Base-by-base conservation (phyloP, 768 basidiomycete species). In the Trametes cingulata region DNA sequence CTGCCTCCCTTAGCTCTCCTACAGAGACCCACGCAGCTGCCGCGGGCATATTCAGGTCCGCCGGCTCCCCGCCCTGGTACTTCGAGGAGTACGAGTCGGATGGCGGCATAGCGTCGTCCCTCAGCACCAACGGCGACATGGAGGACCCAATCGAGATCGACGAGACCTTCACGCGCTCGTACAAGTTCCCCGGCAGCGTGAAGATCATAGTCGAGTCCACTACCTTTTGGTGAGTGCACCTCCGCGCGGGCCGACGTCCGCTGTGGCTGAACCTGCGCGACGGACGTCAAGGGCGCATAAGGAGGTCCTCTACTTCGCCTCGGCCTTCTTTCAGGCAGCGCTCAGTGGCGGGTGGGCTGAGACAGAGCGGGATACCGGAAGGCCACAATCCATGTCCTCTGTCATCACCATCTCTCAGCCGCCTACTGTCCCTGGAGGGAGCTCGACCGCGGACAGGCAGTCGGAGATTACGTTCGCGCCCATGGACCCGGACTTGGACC, bases 281-380 rank as follows among this genome's bases (percentile, higher is more conserved):
- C 15, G 3, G 19, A 19, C 40, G 45, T 45, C 69, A 33, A 93
- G 91, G 91, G 88, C 90, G 0, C 94, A 96, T 75, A 94, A 92
- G 72, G 93, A 95, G 70, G 85, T 96, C 27, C 77, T 96, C 6
- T 90, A 87, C 74, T 96, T 94, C 70, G 90, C 93, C 4, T 95
- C 93, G n/a, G 92, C 94, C 0, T 96, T 96, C 79, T 96, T 96
- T 72, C 88, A 95, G 73, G 92, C 91, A 17, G 88, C 93, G 9
- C 77, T 96, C 47, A 91, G 91, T 66, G 94, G 94, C 8, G 85
- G 91, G 68, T 96, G 94, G 94, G 90, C 90, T 13, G 94, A 96
- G 75, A 95, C 78, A 3, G 72, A 65, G 47, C 57, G 57, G 2
- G 74, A 73, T 60, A 74, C 88, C 6, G 89, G 87, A 35, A 81